Evolutionary conservation across 202 grass and related monocot genomes (phyloP), one percentile per base, ranked within the genome.

Genomic region (Digitaria exilis): DNA sequence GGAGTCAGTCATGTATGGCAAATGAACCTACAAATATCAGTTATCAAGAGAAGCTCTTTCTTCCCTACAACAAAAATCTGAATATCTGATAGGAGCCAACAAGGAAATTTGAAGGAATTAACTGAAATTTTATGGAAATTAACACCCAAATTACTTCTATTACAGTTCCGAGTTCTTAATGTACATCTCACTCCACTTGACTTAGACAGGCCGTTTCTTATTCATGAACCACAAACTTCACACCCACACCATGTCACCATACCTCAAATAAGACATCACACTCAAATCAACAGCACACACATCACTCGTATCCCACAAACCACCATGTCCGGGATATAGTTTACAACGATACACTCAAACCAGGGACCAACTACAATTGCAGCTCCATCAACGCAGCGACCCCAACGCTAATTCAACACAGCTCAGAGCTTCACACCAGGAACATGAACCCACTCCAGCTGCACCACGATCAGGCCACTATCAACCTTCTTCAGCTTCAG

Each of bases 381-480:
- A 87, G 51, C 66, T 79, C 31, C 66, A 74, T 59, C 50, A 84
- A 19, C 76, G 18, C 21, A 84, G 3, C n/a, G 5, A 44, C 58
- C n/a, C 0, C 32, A 13, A 6, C 39, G 74, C 4, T 78, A 25
- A 29, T 41, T 69, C 42, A 52, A 60, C 4, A 52, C 1, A 35
- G 34, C 51, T 87, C 60, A 91, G 54, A 93, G 67, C 25, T 85
- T 86, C 24, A 92, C 60, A 34, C 96, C 93, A 17, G 87, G 85
- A 41, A 96, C 83, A 72, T 71, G 85, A 59, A 90, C 93, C 96
- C 96, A 99, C 49, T 92, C 89, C 65, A 99, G 83, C 82, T 99
- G 96, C 78, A 99, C 73, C 64, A 92, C 89, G 4, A 99, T 83
- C 79, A 87, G 79, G 30, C 96, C 93, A 21, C 65, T 88, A 10